Evolutionary conservation across 306 rosid genomes (phyloP), one percentile per base, ranked within the genome.

Genomic region (Erythrophleum fordii): DNA sequence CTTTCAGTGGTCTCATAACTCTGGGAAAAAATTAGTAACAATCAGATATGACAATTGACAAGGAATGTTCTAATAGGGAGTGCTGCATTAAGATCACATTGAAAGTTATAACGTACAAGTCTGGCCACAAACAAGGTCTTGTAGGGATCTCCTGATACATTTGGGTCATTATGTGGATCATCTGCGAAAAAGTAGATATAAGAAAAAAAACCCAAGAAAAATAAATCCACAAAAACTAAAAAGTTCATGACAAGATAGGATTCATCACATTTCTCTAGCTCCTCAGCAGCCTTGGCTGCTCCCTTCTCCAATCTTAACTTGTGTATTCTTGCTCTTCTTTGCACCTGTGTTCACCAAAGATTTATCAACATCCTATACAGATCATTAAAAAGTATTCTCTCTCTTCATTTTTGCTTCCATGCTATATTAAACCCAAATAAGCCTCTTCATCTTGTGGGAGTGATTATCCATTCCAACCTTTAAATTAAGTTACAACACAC

Each of bases 1-100:
- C 99, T 93, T 86, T 96, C 99, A 80, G 92, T 86, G 77, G 94
- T 88, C 87, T 96, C 99, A 48, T 93, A 96, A 84, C 92, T 96
- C 99, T 96, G 98, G 87, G 53, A 68, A 23, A n/a, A n/a, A 60
- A n/a, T 62, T 69, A 69, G 29, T 39, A 72, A 29, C 59, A 66
- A 67, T 83, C 51, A 49, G 83, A 79, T 48, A 76, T 20, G 56
- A 28, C 35, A 68, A 37, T 20, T 39, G n/a, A 11, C 72, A 55
- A 70, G 11, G 17, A 51, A 77, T 60, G 74, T 35, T 46, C 34
- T 28, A 37, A 68, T 13, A 42, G 45, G 73, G 66, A 55, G 74
- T 65, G 44, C 39, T 53, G 45, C 64, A 44, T 6, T 12, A 37
- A n/a, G 70, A 76, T 22, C 0, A 17, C 52, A 83, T 2, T 9